A percentile compares a stretch with the other conserved stretches of the same genome.
Evolutionary conservation across 176 grass and related monocot species (phyloP).

Genomic region (Carex pumila): DNA sequence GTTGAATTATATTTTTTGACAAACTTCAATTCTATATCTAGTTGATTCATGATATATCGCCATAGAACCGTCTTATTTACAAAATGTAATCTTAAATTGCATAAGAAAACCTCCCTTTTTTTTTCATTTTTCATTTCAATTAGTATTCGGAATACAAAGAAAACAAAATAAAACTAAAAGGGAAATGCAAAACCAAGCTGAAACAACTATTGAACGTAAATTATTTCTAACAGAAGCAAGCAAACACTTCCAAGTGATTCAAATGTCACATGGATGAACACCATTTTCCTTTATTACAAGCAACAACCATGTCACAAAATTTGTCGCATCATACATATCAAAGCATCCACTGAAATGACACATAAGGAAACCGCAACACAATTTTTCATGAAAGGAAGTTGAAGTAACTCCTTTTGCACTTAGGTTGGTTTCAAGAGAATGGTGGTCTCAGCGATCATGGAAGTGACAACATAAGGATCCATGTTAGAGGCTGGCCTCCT

Average conservation of each 20-base stretch:
- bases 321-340: not conserved
- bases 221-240: not conserved
- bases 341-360: not conserved
- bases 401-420: not conserved
- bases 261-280: not conserved
- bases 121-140: not conserved
- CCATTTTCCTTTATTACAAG: not conserved
- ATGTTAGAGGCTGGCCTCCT: slow-evolving; percentile 84
- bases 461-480: slow-evolving; percentile 88
- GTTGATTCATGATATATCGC: not conserved
- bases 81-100: not conserved
- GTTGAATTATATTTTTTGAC: not conserved
- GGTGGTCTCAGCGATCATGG: slow-evolving; percentile 68
- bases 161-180: not conserved
- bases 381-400: not conserved
- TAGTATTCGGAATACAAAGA: not conserved
- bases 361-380: not conserved
- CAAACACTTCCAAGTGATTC: not conserved
- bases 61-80: not conserved
- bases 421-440: slow-evolving; percentile 36
- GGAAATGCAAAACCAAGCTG: not conserved
- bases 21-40: no score
- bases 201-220: not conserved
- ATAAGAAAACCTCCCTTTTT: not conserved
- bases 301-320: not conserved